Conservation (phyloP, 305 asterid species). For the Fraxinus ornus region DNA sequence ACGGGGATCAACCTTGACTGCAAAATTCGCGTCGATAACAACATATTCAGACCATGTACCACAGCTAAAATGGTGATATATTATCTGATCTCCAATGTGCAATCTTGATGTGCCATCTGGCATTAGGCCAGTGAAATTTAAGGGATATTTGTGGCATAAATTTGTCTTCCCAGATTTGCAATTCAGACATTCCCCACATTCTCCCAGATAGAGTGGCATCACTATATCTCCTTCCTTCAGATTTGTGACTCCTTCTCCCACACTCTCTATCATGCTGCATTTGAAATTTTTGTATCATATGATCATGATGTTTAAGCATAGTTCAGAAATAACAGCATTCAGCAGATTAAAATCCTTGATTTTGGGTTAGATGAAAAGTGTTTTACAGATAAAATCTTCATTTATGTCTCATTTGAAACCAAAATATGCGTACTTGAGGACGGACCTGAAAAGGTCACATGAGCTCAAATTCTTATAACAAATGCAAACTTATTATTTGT, state of each 20-base stretch:
- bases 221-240: slow-evolving; percentile 61
- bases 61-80: slow-evolving; percentile 63
- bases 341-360: background rate
- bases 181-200: slow-evolving; percentile 67
- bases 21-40: slow-evolving; percentile 58
- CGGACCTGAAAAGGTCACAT: background rate
- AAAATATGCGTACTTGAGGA: background rate
- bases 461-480: background rate
- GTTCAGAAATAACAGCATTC: background rate
- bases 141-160: slow-evolving; percentile 63
- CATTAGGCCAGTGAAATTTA: slow-evolving; percentile 45
- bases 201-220: slow-evolving; percentile 65
- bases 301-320: background rate
- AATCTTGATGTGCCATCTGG: slow-evolving; percentile 69
- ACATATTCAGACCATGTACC: slow-evolving; percentile 77
- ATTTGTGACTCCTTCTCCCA: slow-evolving; percentile 48
- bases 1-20: slow-evolving; percentile 61
- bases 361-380: background rate
- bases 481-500: background rate
- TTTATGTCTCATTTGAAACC: background rate
- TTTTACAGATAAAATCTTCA: background rate
- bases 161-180: slow-evolving; percentile 67
- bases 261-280: slow-evolving; percentile 62
- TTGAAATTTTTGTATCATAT: background rate
- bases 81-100: slow-evolving; percentile 47